Base-by-base conservation (phyloP, 495 filamentous ascomycete genomes). In the Pyrenula massariospora region DNA sequence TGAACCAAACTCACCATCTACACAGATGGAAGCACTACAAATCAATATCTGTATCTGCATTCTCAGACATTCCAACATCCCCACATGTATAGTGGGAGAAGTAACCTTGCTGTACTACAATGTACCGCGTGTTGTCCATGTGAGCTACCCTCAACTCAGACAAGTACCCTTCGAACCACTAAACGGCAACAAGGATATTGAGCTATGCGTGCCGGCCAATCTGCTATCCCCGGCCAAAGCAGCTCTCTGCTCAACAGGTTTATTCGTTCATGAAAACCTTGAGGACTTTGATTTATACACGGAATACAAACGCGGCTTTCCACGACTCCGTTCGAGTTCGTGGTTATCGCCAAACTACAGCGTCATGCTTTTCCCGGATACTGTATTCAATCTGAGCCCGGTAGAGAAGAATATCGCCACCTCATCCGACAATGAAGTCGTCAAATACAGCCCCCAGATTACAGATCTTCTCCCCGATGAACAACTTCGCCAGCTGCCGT, bases 41-140 rank as follows among this genome's bases (percentile, higher is more conserved):
- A 42, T 42, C 15, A 15, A 15, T 8, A 5, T 42, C 31, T 5
- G 5, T 15, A 8, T 42, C 8, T 42, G 31, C 31, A 42, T 42
- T 15, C 31, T 42, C 15, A 15, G 15, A 8, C 31, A 42, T 42
- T 42, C 15, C 15, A 8, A 52, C 8, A 52, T 52, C 50, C 50
- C 50, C 8, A 10, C 47, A 21, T 57, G 56, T 24, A 2, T 57
- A 11, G 52, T 57, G 11, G 56, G 56, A 20, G 56, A 57, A 47
- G 10, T 57, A 12, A 49, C 56, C 24, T 24, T 57, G 56, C 51
- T 24, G 24, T 57, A 57, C 47, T 57, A 57, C 24, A 57, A 57
- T 23, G 56, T 57, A 12, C 24, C 49, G 23, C 23, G 56, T 21
- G 56, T 54, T 53, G 10, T 57, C 49, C 56, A 57, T 42, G 56